Percentiles rank a stretch among this genome's conserved stretches.
Evolutionary conservation across 2,329 filamentous ascomycete species (phyloP).

Genomic region (Fusarium liriodendri): DNA sequence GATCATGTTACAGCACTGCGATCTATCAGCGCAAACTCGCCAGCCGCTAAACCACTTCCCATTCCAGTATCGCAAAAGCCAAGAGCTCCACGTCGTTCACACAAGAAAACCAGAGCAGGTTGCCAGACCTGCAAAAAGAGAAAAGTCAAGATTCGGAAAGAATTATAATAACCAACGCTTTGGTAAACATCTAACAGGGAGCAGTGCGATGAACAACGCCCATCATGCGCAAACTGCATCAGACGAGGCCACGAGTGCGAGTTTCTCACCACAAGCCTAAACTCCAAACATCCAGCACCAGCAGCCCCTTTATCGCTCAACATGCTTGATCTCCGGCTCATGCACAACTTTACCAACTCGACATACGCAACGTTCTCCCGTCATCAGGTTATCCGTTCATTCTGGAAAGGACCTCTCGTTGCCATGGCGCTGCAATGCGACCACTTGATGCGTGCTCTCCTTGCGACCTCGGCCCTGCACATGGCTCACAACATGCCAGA

Average conservation of each 20-base stretch:
- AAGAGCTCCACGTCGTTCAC: background rate
- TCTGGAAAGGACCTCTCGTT: background rate
- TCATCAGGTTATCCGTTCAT: background rate
- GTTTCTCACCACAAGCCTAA: background rate
- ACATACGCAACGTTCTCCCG: background rate
- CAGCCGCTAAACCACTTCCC: background rate
- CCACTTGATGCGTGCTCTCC: background rate
- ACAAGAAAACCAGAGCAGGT: background rate
- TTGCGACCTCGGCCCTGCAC: background rate
- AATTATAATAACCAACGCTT: fast-evolving
- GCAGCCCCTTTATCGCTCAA: background rate
- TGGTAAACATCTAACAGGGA: background rate
- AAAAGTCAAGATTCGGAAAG: background rate
- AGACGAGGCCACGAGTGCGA: background rate
- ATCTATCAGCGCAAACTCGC: background rate
- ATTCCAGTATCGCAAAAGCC: background rate
- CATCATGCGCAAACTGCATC: background rate
- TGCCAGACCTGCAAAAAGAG: background rate
- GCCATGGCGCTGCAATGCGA: background rate
- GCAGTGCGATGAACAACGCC: background rate
- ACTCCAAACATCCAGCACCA: background rate
- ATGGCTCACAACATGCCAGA: background rate
- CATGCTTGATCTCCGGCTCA: background rate
- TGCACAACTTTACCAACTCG: background rate
- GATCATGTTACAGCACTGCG: background rate